Evolutionary conservation across 345 rosid genomes (phyloP).

Genomic region (Acer negundo): DNA sequence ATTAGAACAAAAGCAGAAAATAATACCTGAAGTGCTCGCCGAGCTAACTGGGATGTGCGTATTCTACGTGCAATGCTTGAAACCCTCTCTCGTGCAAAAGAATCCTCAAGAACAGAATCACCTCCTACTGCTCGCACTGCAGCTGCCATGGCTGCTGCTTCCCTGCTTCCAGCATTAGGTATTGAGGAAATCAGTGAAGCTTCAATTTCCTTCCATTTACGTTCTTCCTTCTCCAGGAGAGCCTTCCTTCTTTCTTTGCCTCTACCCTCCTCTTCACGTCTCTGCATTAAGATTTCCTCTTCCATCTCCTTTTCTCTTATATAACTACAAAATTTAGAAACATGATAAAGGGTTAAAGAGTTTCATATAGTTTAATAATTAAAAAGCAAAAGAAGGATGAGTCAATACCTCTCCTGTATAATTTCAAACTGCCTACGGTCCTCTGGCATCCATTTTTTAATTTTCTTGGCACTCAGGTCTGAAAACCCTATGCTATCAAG

Average conservation of each 20-base stretch:
- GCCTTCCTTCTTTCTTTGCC: conserved; percentile 99
- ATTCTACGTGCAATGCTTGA: conserved; percentile 96
- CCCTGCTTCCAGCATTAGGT: conserved; percentile 98
- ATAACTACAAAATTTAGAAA: conserved; percentile 54
- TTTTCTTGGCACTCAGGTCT: conserved; percentile 95
- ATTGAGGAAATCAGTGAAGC: conserved; percentile 98
- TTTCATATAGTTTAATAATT: background rate
- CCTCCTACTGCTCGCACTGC: conserved; percentile 99
- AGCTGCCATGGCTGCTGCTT: conserved; percentile 99
- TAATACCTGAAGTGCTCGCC: conserved; percentile 86
- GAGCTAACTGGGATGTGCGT: conserved; percentile 83
- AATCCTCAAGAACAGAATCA: conserved; percentile 99
- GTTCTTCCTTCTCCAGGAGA: conserved; percentile 97
- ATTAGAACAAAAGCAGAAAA: conserved; percentile 11
- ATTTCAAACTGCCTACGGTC: conserved; percentile 96
- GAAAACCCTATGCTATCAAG: conserved; percentile 99
- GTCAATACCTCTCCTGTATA: conserved; percentile 89
- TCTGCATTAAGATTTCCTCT: conserved; percentile 94
- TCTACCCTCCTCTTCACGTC: conserved; percentile 99
- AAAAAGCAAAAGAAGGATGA: conserved; percentile 11
- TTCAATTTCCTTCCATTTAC: conserved; percentile 99
- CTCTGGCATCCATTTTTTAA: conserved; percentile 99
- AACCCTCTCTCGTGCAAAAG: conserved; percentile 99
- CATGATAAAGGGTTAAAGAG: background rate
- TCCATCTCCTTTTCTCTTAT: conserved; percentile 99